Conservation (phyloP, 257 asterid species). For the Solanum etuberosum region DNA sequence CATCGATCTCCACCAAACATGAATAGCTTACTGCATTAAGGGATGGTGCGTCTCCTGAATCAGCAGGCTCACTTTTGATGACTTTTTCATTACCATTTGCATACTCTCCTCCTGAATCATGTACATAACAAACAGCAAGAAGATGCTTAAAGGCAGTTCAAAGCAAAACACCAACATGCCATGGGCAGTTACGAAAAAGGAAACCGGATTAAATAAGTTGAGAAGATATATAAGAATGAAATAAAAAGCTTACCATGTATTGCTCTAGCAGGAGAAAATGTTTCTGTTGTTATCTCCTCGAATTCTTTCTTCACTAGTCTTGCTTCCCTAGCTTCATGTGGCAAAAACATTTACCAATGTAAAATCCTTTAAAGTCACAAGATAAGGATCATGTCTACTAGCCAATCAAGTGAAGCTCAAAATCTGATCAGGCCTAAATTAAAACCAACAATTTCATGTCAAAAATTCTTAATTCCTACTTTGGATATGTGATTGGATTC, state of each 20-base stretch:
- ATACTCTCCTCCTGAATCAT: neutral
- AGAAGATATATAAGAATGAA: neutral
- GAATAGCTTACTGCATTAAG: neutral
- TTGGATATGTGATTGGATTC: neutral
- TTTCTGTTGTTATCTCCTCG: neutral
- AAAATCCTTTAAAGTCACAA: neutral
- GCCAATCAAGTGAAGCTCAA: neutral
- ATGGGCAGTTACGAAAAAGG: neutral
- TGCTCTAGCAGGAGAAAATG: neutral
- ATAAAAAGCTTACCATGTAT: neutral
- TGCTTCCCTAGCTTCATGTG: neutral
- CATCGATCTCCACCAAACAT: constrained; percentile 2
- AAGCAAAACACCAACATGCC: neutral
- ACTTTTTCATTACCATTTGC: neutral
- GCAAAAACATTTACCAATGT: neutral
- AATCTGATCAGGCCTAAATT: neutral
- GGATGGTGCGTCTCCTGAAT: neutral
- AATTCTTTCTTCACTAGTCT: neutral
- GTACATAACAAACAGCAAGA: neutral
- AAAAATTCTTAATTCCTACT: neutral
- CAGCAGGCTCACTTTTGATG: neutral
- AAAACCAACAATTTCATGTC: neutral
- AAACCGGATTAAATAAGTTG: neutral
- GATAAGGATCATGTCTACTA: neutral
- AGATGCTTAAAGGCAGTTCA: neutral